Evolutionary conservation across 1,284 basidiomycete genomes (phyloP).

Genomic region (Tausonia pullulans): DNA sequence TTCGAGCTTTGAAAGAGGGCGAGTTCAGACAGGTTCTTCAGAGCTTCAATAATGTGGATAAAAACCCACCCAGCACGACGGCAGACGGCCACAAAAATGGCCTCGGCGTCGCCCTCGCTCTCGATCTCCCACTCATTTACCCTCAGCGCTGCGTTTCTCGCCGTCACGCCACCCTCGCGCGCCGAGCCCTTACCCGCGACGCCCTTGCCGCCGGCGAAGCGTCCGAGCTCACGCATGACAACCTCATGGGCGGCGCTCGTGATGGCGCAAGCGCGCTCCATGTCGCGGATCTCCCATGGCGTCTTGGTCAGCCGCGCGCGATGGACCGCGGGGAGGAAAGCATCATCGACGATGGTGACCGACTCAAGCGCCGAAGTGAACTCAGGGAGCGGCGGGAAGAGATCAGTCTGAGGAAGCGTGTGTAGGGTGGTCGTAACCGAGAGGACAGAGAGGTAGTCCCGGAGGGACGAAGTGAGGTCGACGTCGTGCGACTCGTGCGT

Average conservation of each 20-base stretch:
- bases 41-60: neutral
- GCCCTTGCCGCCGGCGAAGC: constrained; percentile 41
- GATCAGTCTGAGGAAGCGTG: constrained; percentile 42
- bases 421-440: constrained; percentile 23
- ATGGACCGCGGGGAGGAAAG: constrained; percentile 62
- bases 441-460: constrained; percentile 17
- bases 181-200: constrained; percentile 23
- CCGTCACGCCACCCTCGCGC: constrained; percentile 26
- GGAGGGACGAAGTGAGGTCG: constrained; percentile 12
- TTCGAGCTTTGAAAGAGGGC: constrained; percentile 44
- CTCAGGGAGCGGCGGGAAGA: constrained; percentile 46
- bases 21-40: neutral
- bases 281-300: constrained; percentile 55
- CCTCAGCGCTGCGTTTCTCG: constrained; percentile 43
- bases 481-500: constrained; percentile 47
- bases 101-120: constrained; percentile 82
- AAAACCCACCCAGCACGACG: constrained; percentile 60
- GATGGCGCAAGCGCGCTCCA: constrained; percentile 66
- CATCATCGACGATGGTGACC: constrained; percentile 28
- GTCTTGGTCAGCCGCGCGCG: constrained; percentile 66
- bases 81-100: constrained; percentile 77
- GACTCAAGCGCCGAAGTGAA: constrained; percentile 26
- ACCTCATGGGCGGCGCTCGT: constrained; percentile 77
- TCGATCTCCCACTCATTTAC: constrained; percentile 74
- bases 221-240: constrained; percentile 78